Evolutionary conservation across 805 yeast species (phyloP).

Genomic region (Ogataea pini): DNA sequence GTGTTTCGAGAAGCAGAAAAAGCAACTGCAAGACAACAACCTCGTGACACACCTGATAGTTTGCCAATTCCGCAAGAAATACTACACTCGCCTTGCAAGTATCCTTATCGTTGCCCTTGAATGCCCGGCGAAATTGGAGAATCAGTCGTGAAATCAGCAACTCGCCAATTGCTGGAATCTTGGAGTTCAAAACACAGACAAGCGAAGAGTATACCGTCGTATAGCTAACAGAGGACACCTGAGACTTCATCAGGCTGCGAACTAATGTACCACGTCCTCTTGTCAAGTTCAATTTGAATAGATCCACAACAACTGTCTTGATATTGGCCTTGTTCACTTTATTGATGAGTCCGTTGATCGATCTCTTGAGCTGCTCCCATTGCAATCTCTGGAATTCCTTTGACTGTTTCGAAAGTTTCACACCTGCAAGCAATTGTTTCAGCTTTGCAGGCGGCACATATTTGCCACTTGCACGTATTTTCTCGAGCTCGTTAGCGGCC

Average conservation of each 20-base stretch:
- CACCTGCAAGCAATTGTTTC: constrained; percentile 39
- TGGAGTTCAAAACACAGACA: constrained; percentile 60
- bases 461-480: constrained; percentile 44
- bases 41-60: constrained; percentile 61
- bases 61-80: constrained; percentile 64
- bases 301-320: constrained; percentile 44
- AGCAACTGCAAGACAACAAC: constrained; percentile 54
- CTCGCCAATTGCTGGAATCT: constrained; percentile 69
- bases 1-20: constrained; percentile 43
- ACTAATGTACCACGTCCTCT: constrained; percentile 64
- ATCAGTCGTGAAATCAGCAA: constrained; percentile 54
- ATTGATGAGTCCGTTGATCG: constrained; percentile 50
- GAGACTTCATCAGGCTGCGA: constrained; percentile 57
- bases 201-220: constrained; percentile 59
- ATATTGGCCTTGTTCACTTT: constrained; percentile 49
- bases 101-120: constrained; percentile 45
- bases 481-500: constrained; percentile 38
- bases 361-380: constrained; percentile 56
- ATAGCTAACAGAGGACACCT: constrained; percentile 38
- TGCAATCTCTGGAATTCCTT: constrained; percentile 49
- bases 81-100: constrained; percentile 44
- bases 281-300: constrained; percentile 58
- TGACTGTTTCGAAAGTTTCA: constrained; percentile 20
- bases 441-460: constrained; percentile 59
- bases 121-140: constrained; percentile 57